These are phyloP conservation scores for Pythium pyrilobum DNA, from an alignment of 352 stramenopile species.

Conservation along the genomic window DNA sequence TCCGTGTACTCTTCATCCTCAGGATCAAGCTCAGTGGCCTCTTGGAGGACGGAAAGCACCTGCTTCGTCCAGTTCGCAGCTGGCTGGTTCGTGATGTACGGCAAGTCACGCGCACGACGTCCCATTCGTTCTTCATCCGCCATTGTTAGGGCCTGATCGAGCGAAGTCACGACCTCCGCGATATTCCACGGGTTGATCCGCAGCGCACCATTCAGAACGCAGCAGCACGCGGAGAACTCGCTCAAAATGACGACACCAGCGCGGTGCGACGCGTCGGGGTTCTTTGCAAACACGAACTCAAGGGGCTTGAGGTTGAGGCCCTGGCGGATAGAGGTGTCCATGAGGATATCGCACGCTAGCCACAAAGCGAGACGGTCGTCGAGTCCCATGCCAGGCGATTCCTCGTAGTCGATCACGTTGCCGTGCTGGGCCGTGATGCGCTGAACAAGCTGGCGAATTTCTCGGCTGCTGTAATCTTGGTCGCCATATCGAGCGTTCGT, in stretches of 20 bases:
- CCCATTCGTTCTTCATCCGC: slow-evolving; percentile 82
- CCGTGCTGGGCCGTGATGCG: slow-evolving; percentile 73
- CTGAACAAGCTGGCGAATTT: slow-evolving; percentile 78
- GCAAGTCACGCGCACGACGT: slow-evolving; percentile 92
- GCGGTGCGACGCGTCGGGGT: slow-evolving; percentile 37
- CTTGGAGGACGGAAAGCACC: slow-evolving; percentile 87
- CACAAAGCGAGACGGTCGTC: slow-evolving; percentile 92
- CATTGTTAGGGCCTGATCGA: slow-evolving; percentile 95
- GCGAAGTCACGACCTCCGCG: slow-evolving; percentile 81
- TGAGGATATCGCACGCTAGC: slow-evolving; percentile 93
- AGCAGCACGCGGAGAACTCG: slow-evolving; percentile 96
- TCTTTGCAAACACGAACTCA: slow-evolving; percentile 92
- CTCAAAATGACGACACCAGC: slow-evolving; percentile 95
- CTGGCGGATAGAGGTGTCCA: slow-evolving; percentile 95
- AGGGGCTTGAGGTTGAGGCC: slow-evolving; percentile 97
- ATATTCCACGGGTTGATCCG: slow-evolving; percentile 98
- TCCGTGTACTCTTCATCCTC: slow-evolving; percentile 77
- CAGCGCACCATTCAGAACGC: slow-evolving; percentile 94
- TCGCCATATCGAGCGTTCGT: slow-evolving; percentile 87
- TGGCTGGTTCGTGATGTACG: slow-evolving; percentile 93
- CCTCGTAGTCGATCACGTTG: slow-evolving; percentile 82
- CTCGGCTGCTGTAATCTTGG: slow-evolving; percentile 85
- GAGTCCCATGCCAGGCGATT: slow-evolving; percentile 84
- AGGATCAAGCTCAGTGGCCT: slow-evolving; percentile 58
- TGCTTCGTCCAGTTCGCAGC: slow-evolving; percentile 95